Base-by-base conservation (phyloP, 768 basidiomycete genomes). In the Kwoniella dendrophila region DNA sequence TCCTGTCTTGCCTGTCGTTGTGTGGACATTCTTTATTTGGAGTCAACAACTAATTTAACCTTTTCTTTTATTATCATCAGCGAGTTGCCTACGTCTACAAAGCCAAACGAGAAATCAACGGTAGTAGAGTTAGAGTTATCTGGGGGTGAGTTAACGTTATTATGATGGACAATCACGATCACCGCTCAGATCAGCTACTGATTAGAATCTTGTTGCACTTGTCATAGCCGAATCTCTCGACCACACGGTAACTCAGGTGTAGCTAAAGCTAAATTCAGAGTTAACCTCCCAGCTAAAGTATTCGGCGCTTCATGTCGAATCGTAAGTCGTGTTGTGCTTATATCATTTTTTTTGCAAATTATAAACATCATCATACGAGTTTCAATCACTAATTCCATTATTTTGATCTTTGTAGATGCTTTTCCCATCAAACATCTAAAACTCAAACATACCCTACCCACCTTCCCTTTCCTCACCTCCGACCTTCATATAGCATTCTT, bases 11-110 rank as follows among this genome's bases (percentile, higher is more conserved):
- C 34, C 30, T n/a, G 6, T 7, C 20, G 7, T 43, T 34, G 49
- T 34, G 30, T 32, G 32, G 47, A 22, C 47, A n/a, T 29, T 7
- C 24, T 12, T 29, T 8, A 27, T 14, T 11, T 26, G 47, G 10
- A 44, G n/a, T 10, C 43, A 44, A 44, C 8, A 44, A 44, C n/a
- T 5, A 20, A 6, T 6, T 6, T 10, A 44, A 27, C 16, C 32
- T 12, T 6, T 18, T 33, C 16, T 20, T 32, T 32, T 47, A 36
- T 50, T 62, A 40, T 20, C 24, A 29, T 26, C 72, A 96, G 93
- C 90, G 95, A 73, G 85, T 99, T 67, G 96, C 96, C 63, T 99
- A 88, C 82, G 93, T 99, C 71, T 99, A 99, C 88, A 90, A 88
- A 80, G 95, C 93, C 64, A 93, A 96, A 85, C 85, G 87, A 80